phyloP scores from a whole-genome alignment of 768 basidiomycete species.

The Russula sp. region DNA sequence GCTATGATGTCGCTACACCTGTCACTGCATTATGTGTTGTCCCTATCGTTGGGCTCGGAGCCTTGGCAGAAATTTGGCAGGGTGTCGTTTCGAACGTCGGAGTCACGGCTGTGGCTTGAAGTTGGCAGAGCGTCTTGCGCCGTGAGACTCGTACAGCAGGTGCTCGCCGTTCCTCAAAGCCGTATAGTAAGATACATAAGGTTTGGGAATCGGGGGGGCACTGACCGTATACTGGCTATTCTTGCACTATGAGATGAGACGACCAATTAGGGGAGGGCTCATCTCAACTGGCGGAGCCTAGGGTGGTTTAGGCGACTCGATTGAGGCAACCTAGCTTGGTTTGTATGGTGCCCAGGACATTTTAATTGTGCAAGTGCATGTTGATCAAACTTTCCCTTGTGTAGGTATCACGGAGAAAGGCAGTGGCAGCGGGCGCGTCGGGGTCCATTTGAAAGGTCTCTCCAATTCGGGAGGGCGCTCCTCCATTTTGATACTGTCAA shows the following conservation, averaged over 20 bases:
- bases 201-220: background rate
- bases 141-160: background rate
- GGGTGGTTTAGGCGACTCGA: background rate
- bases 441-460: background rate
- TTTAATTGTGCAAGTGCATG: too few relatives aligned
- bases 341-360: too few relatives aligned
- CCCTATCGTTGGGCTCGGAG: background rate
- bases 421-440: slow-evolving; percentile 2
- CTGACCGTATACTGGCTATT: too few relatives aligned
- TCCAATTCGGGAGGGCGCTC: background rate
- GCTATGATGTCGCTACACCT: background rate
- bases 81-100: too few relatives aligned
- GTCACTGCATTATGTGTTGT: background rate
- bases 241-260: too few relatives aligned
- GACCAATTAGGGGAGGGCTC: too few relatives aligned
- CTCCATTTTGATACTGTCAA: background rate
- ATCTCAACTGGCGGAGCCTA: too few relatives aligned
- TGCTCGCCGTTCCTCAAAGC: background rate
- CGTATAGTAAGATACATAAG: background rate
- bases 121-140: background rate
- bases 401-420: background rate
- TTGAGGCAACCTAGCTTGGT: background rate
- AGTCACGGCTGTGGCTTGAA: background rate
- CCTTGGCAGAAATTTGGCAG: background rate
- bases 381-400: too few relatives aligned